A percentile compares a stretch with the other conserved stretches of the same genome.
phyloP scores from a whole-genome alignment of 768 basidiomycete genomes.

The Kwoniella mangroviensis region DNA sequence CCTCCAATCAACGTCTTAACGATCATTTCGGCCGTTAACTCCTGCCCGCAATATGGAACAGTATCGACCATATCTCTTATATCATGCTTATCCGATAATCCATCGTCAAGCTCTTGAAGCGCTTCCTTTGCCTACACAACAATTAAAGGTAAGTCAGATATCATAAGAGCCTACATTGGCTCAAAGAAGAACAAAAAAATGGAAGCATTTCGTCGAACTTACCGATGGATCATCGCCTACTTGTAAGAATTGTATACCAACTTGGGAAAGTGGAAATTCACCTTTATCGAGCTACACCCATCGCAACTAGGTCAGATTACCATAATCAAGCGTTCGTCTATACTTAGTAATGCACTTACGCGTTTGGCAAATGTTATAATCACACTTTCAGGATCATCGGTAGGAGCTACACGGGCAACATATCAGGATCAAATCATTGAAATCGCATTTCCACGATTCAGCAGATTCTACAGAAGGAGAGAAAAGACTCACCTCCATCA shows the following conservation, averaged over 20 bases:
- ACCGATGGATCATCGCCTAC: constrained; percentile 61
- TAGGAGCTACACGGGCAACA: constrained; percentile 57
- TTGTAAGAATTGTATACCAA: constrained; percentile 75
- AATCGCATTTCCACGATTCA: constrained; percentile 17
- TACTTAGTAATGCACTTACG: constrained; percentile 23
- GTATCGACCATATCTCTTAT: constrained; percentile 73
- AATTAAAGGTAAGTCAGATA: not conserved
- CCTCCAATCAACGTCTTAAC: constrained; percentile 71
- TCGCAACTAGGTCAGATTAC: too few species aligned
- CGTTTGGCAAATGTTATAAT: constrained; percentile 60
- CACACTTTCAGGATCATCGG: constrained; percentile 58
- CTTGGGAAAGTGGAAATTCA: constrained; percentile 65
- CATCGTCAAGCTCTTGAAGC: constrained; percentile 67
- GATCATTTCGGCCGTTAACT: constrained; percentile 62
- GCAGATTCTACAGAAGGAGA: not conserved
- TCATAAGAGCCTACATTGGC: too few species aligned
- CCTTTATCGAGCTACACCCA: constrained; percentile 58
- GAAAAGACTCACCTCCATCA: constrained; percentile 41
- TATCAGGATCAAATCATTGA: constrained; percentile 15
- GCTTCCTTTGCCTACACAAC: constrained; percentile 56
- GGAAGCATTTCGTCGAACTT: not conserved
- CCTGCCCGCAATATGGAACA: constrained; percentile 62
- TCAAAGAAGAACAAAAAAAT: not conserved
- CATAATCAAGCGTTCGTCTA: too few species aligned
- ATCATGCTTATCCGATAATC: constrained; percentile 59